phyloP scores from a whole-genome alignment of 306 rosid species.

The Vigna mungo region DNA sequence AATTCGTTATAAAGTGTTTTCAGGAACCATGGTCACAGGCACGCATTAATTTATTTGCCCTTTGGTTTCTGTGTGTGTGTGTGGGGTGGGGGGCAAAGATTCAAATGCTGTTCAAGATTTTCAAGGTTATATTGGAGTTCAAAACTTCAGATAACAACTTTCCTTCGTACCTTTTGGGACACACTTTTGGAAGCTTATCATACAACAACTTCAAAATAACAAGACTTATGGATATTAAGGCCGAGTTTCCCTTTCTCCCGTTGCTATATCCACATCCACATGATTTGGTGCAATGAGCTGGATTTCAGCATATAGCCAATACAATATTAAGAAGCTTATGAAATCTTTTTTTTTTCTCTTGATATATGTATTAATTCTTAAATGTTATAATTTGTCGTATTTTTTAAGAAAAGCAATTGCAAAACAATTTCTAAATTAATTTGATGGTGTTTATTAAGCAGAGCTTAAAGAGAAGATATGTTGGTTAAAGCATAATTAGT shows the following conservation, averaged over 20 bases:
- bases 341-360: neutral
- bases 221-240: constrained; percentile 1
- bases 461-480: constrained; percentile 2
- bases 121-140: neutral
- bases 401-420: too few species aligned
- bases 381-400: neutral
- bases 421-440: neutral
- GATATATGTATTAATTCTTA: neutral
- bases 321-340: neutral
- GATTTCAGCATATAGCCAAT: neutral
- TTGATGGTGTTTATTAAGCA: neutral
- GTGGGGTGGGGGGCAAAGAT: neutral
- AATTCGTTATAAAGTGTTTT: constrained; percentile 2
- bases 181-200: constrained; percentile 5
- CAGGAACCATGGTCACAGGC: constrained; percentile 1
- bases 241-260: neutral
- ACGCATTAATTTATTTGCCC: neutral
- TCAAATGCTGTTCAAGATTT: constrained; percentile 15
- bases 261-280: constrained; percentile 13
- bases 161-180: neutral
- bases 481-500: constrained; percentile 39
- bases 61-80: neutral
- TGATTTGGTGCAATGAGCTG: neutral
- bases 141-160: neutral
- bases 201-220: neutral